A percentile compares a stretch with the other conserved stretches of the same genome.
phyloP scores from a whole-genome alignment of 129 eudicot species.

The Chrysanthemum lavandulifolium region DNA sequence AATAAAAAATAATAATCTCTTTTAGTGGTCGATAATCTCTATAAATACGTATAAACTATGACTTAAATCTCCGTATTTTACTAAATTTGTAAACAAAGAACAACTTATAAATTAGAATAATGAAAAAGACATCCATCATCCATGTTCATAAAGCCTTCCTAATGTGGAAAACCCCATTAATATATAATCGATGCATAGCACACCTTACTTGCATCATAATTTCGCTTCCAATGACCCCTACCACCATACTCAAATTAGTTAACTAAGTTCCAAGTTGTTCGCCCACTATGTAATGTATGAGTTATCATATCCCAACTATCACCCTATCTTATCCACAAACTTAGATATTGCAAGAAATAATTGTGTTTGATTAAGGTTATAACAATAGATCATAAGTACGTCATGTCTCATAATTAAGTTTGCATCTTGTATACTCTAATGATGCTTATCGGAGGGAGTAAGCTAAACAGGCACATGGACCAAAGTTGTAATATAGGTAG shows the following conservation, averaged over 20 bases:
- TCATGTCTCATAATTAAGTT: not conserved
- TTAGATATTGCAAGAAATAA: not conserved
- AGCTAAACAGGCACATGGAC: too few species aligned
- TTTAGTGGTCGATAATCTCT: too few species aligned
- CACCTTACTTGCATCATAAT: constrained; percentile 31
- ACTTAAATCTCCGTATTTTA: too few species aligned
- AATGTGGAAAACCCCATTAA: constrained; percentile 25
- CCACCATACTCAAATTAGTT: constrained; percentile 22
- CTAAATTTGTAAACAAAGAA: too few species aligned
- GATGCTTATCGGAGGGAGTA: too few species aligned
- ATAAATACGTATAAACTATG: too few species aligned
- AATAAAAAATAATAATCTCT: too few species aligned
- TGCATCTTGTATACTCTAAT: not conserved
- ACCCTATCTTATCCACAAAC: constrained; percentile 19
- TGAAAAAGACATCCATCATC: too few species aligned
- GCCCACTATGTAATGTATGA: constrained; percentile 15
- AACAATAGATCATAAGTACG: not conserved
- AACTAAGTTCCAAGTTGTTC: not conserved
- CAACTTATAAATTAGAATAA: too few species aligned
- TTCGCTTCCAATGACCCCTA: constrained; percentile 34
- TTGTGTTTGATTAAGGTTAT: not conserved
- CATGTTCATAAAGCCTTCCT: too few species aligned
- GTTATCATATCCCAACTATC: constrained; percentile 23
- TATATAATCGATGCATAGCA: constrained; percentile 9
- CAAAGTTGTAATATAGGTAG: too few species aligned